phyloP scores from a whole-genome alignment of 2,329 filamentous ascomycete species.

The Verticillium zaregamsianum region DNA sequence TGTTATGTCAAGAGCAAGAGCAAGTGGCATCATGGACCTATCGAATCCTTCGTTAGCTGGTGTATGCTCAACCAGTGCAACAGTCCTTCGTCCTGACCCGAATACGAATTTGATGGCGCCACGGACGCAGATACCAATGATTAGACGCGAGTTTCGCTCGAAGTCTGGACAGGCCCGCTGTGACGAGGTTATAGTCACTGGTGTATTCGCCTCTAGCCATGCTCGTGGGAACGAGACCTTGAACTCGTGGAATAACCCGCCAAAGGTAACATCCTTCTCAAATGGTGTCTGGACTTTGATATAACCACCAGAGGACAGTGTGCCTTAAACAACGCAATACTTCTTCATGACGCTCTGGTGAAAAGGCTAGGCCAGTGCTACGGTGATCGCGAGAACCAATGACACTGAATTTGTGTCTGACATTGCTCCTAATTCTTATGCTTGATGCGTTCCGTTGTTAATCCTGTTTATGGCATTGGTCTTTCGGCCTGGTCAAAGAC shows the following conservation, averaged over 20 bases:
- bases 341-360: not conserved
- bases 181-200: not conserved
- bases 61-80: not conserved
- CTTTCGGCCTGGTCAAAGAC: too few relatives aligned
- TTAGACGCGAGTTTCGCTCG: not conserved
- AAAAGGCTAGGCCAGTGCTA: not conserved
- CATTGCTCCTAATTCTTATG: too few relatives aligned
- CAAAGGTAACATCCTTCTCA: not conserved
- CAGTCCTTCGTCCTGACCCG: constrained; percentile 10
- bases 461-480: too few relatives aligned
- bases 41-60: not conserved
- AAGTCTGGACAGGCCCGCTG: not conserved
- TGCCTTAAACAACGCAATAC: not conserved
- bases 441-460: too few relatives aligned
- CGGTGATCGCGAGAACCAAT: not conserved
- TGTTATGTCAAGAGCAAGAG: constrained; percentile 5
- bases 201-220: not conserved
- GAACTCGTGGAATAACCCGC: not conserved
- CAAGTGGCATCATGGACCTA: constrained; percentile 7
- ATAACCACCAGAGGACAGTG: not conserved
- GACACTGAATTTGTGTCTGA: too few relatives aligned
- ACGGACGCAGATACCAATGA: constrained; percentile 5
- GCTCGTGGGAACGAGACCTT: not conserved
- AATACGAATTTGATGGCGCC: constrained; percentile 15
- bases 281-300: not conserved